Base-by-base conservation (phyloP, 208 protist genomes). In the Crithidia brevicula region DNA sequence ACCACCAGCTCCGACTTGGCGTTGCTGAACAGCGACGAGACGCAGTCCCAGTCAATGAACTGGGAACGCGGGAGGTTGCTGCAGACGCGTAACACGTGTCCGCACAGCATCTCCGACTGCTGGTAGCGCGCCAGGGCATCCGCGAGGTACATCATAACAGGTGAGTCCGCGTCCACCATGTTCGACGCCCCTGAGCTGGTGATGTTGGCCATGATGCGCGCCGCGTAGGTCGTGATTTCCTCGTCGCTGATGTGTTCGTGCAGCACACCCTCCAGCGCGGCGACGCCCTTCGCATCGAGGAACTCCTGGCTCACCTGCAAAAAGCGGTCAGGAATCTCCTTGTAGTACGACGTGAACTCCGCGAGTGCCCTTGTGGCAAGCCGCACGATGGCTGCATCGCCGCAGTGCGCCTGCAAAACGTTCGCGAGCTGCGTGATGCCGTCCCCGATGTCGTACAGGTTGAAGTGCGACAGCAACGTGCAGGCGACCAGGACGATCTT, bases 291-390 rank as follows among this genome's bases (percentile, higher is more conserved):
- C 23, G 83, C 88, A 15, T 84, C 83, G 47, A 91, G 27, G 51
- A 96, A 93, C 78, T 92, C 85, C 47, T 84, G 76, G 58, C 79
- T 87, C 28, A 72, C 72, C 28, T 74, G 45, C 18, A 72, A 57
- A 73, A 91, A 96, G n/a, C 81, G 80, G 49, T 93, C 76, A n/a
- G 91, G 81, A 28, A 81, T 78, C 20, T 93, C 88, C 36, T 79
- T 82, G 57, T 82, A 87, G 65, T 92, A 96, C 25, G 88, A 89
- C 11, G 91, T 96, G 67, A 94, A 96, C 72, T 96, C 88, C 7
- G 91, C 91, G 56, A 96, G 60, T 23, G 86, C 62, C 18, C 85
- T 74, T n/a, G 77, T 84, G 38, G 79, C 82, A 36, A 83, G 67
- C 11, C 77, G 74, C 43, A 75, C 80, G 34, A 92, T 77, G 18